A percentile compares a stretch with the other conserved stretches of the same genome.
These are phyloP conservation scores for Dactylella cylindrospora DNA, from an alignment of 2,329 filamentous ascomycete species.

Conservation along the genomic window DNA sequence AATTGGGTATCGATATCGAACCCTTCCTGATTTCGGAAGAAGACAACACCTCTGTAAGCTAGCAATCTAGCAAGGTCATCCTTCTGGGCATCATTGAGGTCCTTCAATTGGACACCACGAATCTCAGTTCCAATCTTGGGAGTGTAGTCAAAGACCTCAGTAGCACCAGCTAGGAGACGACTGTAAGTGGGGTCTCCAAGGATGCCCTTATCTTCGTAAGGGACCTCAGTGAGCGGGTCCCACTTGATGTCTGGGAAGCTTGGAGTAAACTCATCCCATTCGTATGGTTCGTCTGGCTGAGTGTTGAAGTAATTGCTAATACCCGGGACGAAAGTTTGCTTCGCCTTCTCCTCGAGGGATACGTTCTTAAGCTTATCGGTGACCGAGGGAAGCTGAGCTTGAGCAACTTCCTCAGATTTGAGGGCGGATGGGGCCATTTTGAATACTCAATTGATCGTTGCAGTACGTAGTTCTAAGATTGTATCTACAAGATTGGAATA, in stretches of 20 bases:
- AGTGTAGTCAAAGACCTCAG: constrained; percentile 61
- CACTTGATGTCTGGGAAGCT: constrained; percentile 60
- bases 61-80: constrained; percentile 60
- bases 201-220: constrained; percentile 60
- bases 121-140: constrained; percentile 61
- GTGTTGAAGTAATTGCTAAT: constrained; percentile 34
- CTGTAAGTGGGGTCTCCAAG: constrained; percentile 60
- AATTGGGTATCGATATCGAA: constrained; percentile 60
- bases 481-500: no score
- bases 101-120: constrained; percentile 57
- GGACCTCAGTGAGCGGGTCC: constrained; percentile 56
- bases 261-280: constrained; percentile 59
- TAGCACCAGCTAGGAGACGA: constrained; percentile 58
- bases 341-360: constrained; percentile 33
- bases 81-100: constrained; percentile 58
- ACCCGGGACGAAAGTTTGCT: constrained; percentile 32
- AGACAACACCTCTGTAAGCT: constrained; percentile 60
- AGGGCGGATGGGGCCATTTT: constrained; percentile 31
- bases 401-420: constrained; percentile 22
- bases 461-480: no score
- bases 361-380: constrained; percentile 23
- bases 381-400: not conserved
- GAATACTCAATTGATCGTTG: no score
- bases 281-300: constrained; percentile 53
- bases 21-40: constrained; percentile 61